Base-by-base conservation (phyloP, 345 rosid genomes). In the Balakata baccata region DNA sequence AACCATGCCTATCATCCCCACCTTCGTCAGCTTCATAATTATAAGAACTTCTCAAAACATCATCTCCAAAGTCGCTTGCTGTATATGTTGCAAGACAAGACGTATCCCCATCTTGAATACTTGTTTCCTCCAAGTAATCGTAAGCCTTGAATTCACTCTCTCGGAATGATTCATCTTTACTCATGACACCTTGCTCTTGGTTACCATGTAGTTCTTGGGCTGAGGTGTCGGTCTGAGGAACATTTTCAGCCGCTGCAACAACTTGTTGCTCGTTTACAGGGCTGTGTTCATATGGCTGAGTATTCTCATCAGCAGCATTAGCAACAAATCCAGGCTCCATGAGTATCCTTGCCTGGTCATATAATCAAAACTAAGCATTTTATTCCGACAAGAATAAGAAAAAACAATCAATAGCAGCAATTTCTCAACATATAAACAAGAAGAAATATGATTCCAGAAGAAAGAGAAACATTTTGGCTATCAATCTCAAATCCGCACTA, bases 21-120 rank as follows among this genome's bases (percentile, higher is more conserved):
- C 62, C 87, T 69, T 86, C 94, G 54, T 88, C 97, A 41, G 81
- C 87, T 74, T 86, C 94, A 6, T 83, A 89, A 41, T 84, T 73
- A 78, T 81, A 88, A 8, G 88, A 83, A 68, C 86, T 83, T 79
- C 79, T 80, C 17, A 89, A 81, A 22, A 83, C 80, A 71, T 93
- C 97, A 65, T 95, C 98, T 43, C 88, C 99, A 9, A 86, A 52
- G 46, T 88, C 96, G 45, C 91, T 89, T 12, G 87, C 84, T 2
- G 97, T 87, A 77, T 96, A 90, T 3, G 98, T 91, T n/a, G 98
- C 99, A 62, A 93, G 84, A 76, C 99, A 93, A 75, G 97, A 93
- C 7, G 89, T 82, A 50, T 86, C 75, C 11, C 94, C 94, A 39
- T 91, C 97, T 52, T 77, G 82, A 57, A 85, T 72, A 64, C 81